Base-by-base conservation (phyloP, 2,329 filamentous ascomycete species). In the Hypoxylon sp. region DNA sequence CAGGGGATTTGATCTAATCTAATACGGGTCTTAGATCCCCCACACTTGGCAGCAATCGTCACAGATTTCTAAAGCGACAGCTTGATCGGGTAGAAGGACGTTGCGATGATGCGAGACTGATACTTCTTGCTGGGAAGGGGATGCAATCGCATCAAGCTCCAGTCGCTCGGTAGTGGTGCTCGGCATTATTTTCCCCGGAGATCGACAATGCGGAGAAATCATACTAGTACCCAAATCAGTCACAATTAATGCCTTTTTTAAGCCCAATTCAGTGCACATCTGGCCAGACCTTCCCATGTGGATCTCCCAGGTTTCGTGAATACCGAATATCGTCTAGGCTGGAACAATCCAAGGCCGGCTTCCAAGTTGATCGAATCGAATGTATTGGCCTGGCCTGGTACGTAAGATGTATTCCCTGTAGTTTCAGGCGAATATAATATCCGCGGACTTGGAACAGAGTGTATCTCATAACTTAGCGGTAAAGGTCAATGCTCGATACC, bases 1-100 rank as follows among this genome's bases (percentile, higher is more conserved):
- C 40, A 61, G 42, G 64, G 60, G 42, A n/a, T 18, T 45, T 36
- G 42, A 52, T 60, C 55, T 52, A 45, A 60, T 26, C 22, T 30
- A 9, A 45, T 16, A 30, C 22, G 26, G 26, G 42, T 52, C 40
- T 8, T 24, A 8, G 36, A 22, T 46, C 20, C 44, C 20, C 54
- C 50, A 55, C 46, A 9, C 56, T 56, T 55, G 51, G 45, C 45
- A 30, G 22, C 30, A 36, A 44, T 54, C 33, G 42, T 50, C 44
- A 50, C 40, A 32, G 14, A 33, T 33, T 53, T 48, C 22, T 52
- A 33, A 44, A 53, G 30, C 20, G 32, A 20, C 18, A 28, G 28
- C 24, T 51, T 44, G 28, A 20, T 36, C 9, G 32, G 36, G 26
- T 26, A n/a, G 18, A 32, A 51, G 55, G 26, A 36, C 3, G 28